Evolutionary conservation across 192 early-diverging fungal species (phyloP), one percentile per base, ranked within the genome.

Genomic region (Entomortierella parvispora): DNA sequence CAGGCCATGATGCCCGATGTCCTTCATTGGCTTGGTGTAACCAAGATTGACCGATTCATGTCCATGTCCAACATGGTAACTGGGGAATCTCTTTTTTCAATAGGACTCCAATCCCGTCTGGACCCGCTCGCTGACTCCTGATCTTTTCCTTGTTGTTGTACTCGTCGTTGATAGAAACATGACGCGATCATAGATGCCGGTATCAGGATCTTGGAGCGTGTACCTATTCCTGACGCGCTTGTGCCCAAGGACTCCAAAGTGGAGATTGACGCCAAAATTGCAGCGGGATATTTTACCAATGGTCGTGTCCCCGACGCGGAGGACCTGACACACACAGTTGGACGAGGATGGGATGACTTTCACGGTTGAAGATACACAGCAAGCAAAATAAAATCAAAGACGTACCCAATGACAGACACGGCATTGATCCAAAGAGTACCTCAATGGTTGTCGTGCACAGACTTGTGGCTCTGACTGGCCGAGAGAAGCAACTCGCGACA

Each of bases 1-100:
- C 95, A 96, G 69, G 94, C 93, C 1, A 84, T 95, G 53, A 96
- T 96, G 95, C 95, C 95, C 12, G 95, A 96, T 69, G 93, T 95
- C 4, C 81, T 96, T 69, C 95, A 96, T 65, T 96, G 95, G 95
- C 81, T 96, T 26, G 95, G 95, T 22, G 91, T 96, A 68, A 83
- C 86, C 61, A 93, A 93, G 71, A 96, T 96, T 72, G 95, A 96
- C 72, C 83, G 92, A 37, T 91, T 96, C 82, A 96, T 95, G 68
- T 72, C 69, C 46, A 72, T 72, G 69, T 72, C 69, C 3, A 72
- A 76, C 33, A 62, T 83, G 63, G n/a, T n/a, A n/a, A n/a, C n/a
- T n/a, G n/a, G n/a, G n/a, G n/a, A n/a, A n/a, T n/a, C n/a, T n/a
- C n/a, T n/a, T n/a, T n/a, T n/a, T n/a, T n/a, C n/a, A n/a, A n/a